These are phyloP conservation scores for Vanderwaltozyma yarrowii DNA, from an alignment of 805 yeast species.

Conservation along the genomic window DNA sequence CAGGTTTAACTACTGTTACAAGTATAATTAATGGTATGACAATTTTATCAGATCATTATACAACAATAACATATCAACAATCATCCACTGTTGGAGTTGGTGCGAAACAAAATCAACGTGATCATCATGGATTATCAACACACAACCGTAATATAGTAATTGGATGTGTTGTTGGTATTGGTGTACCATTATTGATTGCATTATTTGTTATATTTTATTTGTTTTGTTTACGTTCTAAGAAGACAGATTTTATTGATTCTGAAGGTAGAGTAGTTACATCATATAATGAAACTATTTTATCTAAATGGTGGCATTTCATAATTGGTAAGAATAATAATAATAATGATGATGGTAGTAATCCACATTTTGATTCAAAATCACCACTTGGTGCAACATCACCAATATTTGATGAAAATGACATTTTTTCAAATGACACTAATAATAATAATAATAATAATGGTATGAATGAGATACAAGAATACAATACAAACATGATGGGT, in stretches of 20 bases:
- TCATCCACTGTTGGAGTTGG: slow-evolving; percentile 20
- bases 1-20: slow-evolving; percentile 13
- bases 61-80: slow-evolving; percentile 25
- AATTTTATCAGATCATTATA: slow-evolving; percentile 20
- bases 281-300: slow-evolving; percentile 15
- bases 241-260: slow-evolving; percentile 23
- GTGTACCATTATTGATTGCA: slow-evolving; percentile 41
- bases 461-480: neutral
- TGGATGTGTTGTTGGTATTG: slow-evolving; percentile 62
- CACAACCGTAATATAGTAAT: slow-evolving; percentile 43
- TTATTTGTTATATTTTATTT: slow-evolving; percentile 11
- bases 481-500: neutral
- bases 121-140: slow-evolving; percentile 38
- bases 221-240: slow-evolving; percentile 18
- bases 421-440: neutral
- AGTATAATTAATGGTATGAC: slow-evolving; percentile 24
- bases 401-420: slow-evolving; percentile 5
- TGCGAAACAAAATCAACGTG: slow-evolving; percentile 14
- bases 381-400: slow-evolving; percentile 1
- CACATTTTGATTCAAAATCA: too few species aligned
- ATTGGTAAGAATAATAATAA: slow-evolving; percentile 12
- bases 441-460: neutral
- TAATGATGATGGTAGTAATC: neutral
- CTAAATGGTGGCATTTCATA: slow-evolving; percentile 13
- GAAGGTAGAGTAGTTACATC: slow-evolving; percentile 25